Base-by-base conservation (phyloP, 345 rosid genomes). In the Hibiscus tridactylites region DNA sequence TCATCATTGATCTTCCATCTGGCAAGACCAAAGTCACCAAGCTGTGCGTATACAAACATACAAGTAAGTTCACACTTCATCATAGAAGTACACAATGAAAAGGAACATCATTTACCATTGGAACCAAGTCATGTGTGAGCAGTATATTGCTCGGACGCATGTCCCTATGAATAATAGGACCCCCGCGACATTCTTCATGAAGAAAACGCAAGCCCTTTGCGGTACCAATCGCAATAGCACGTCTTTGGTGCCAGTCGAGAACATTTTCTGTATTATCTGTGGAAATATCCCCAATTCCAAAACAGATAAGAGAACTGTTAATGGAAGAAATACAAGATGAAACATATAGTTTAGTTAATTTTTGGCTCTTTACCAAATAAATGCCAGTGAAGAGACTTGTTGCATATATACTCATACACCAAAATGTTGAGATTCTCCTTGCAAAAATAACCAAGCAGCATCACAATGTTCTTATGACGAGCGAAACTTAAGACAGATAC, bases 21-120 rank as follows among this genome's bases (percentile, higher is more conserved):
- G 6, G 88, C 93, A 50, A 88, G 84, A 61, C 90, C 93, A 79
- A 88, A 86, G 84, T 88, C 93, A 56, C 93, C 89, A 63, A 88
- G 82, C 89, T 83, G 83, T 62, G 44, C 5, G 46, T 37, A n/a
- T 37, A 59, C 63, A 54, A 19, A 31, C 61, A 71, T 21, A n/a
- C 35, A 61, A 54, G n/a, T 52, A 9, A 65, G 56, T 6, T 37
- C 7, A 6, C 70, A 5, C 58, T 53, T n/a, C 3, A 6, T 21
- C 46, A 17, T 11, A 62, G 31, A 69, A 3, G 2, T 16, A 17
- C 28, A 28, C 21, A 6, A 49, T 29, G 2, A 2, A 52, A 66
- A 53, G 49, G 61, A 58, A 31, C 46, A 29, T 29, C 62, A 28
- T 17, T 83, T 78, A 81, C 90, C 90, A 84, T 86, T 5, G 89